A percentile compares a stretch with the other conserved stretches of the same genome.
Conservation (phyloP, 495 filamentous ascomycete genomes). For the Penicillium macrosclerotiorum region DNA sequence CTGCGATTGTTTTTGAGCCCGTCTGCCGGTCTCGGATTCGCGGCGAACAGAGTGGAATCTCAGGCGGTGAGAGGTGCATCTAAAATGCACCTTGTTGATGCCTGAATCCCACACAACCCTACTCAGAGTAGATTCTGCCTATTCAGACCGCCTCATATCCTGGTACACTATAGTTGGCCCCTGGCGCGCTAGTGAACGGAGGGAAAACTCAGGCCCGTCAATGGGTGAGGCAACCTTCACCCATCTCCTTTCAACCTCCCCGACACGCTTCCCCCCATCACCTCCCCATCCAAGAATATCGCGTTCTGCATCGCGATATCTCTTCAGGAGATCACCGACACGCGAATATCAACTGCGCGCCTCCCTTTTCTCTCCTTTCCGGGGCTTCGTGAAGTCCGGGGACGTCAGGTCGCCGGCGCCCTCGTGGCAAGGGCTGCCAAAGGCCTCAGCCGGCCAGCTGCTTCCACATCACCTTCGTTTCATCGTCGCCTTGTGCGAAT, state of each 20-base stretch:
- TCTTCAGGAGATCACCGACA: constrained; percentile 21
- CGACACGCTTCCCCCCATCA: constrained; percentile 35
- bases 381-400: constrained; percentile 41
- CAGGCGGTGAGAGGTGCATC: constrained; percentile 9
- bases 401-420: constrained; percentile 47
- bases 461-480: constrained; percentile 36
- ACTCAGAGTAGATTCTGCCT: constrained; percentile 2
- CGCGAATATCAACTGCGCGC: constrained; percentile 25
- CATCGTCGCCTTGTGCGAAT: constrained; percentile 30
- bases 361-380: constrained; percentile 29
- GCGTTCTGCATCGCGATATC: constrained; percentile 45
- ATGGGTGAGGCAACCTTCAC: constrained; percentile 41
- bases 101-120: not conserved
- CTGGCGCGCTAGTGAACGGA: constrained; percentile 26
- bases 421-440: constrained; percentile 56
- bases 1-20: not conserved
- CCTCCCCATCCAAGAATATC: constrained; percentile 38
- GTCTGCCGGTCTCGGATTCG: constrained; percentile 14
- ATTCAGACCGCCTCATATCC: not conserved
- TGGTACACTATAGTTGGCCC: constrained; percentile 21
- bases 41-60: constrained; percentile 1
- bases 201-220: constrained; percentile 49
- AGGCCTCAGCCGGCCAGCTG: constrained; percentile 50
- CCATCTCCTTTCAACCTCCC: constrained; percentile 43
- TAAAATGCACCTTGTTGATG: constrained; percentile 2